Base-by-base conservation (phyloP, 2,329 filamentous ascomycete genomes). In the Trichoderma sp. region DNA sequence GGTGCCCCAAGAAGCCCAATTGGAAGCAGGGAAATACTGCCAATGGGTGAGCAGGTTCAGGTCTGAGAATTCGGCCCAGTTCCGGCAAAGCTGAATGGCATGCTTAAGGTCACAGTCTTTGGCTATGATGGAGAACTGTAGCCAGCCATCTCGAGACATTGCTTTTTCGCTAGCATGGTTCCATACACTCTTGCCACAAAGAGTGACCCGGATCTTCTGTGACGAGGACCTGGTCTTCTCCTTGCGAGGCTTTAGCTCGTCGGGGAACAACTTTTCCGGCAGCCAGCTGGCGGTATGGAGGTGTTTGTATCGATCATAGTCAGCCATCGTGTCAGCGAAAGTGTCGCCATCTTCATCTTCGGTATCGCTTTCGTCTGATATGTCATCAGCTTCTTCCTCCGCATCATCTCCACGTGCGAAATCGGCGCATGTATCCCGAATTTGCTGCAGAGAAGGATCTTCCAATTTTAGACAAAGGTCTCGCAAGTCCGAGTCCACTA, bases 91-190 rank as follows among this genome's bases (percentile, higher is more conserved):
- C 43, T 74, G 72, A 39, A 76, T 72, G 3, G 75, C 74, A 34
- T 77, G 70, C 21, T 75, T 72, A 3, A 77, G 61, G 10, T 74
- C 68, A 14, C 75, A 77, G 21, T 76, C 75, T 26, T 76, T 77
- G 2, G 75, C 75, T 52, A 77, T 73, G 59, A 76, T 69, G 3
- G 74, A 75, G 59, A 76, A 77, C n/a, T 77, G 75, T 5, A 77
- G 70, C 75, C 75, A 77, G 2, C 75, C 74, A n/a, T 77, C 75
- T 61, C 75, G 70, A 1, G 75, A 75, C 75, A 77, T 77, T 2
- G 75, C 72, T 5, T 72, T 75, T 32, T 76, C 73, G 30, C 75
- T 77, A 2, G 75, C 70, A 24, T 77, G 74, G 30, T 76, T 74
- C 74, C 75, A 77, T n/a, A 77, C 74, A 30, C 67, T 75, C 28